Percentiles rank a stretch among this genome's conserved stretches.
Conservation (phyloP, 257 asterid species). For the Solanum clarkiae region DNA sequence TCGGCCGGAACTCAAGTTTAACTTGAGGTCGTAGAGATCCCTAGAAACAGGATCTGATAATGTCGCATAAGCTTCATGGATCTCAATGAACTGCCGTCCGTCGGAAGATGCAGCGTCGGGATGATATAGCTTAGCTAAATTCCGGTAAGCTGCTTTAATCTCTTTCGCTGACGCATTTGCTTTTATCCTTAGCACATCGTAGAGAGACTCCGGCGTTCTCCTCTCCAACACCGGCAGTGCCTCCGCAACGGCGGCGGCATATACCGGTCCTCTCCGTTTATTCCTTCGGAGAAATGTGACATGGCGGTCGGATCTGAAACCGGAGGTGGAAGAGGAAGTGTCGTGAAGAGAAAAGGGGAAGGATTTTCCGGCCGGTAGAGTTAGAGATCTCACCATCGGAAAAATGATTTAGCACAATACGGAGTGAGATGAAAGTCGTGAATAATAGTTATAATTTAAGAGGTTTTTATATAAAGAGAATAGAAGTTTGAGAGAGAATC, state of each 20-base stretch:
- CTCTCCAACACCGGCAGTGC: constrained; percentile 13
- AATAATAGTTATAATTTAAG: too few relatives aligned
- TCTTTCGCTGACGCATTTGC: constrained; percentile 50
- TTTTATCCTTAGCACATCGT: constrained; percentile 59
- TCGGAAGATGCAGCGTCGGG: constrained; percentile 45
- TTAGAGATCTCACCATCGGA: constrained; percentile 9
- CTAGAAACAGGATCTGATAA: constrained; percentile 73
- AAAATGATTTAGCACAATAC: background rate
- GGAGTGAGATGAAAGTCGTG: background rate
- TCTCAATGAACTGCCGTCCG: constrained; percentile 63
- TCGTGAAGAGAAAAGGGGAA: background rate
- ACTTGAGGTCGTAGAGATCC: constrained; percentile 41
- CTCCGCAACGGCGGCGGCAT: constrained; percentile 38
- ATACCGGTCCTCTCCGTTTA: background rate
- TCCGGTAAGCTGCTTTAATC: constrained; percentile 75
- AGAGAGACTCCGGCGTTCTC: constrained; percentile 21
- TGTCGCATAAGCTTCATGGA: constrained; percentile 62
- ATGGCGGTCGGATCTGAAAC: background rate
- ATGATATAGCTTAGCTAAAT: constrained; percentile 76
- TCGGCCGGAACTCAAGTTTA: constrained; percentile 11
- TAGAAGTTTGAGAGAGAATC: background rate
- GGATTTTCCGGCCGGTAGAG: background rate
- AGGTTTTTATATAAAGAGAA: background rate
- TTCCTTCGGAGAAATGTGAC: background rate
- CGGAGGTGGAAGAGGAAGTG: background rate